These are phyloP conservation scores for Cryphonectria radicalis DNA, from an alignment of 2,329 filamentous ascomycete genomes.

Conservation along the genomic window DNA sequence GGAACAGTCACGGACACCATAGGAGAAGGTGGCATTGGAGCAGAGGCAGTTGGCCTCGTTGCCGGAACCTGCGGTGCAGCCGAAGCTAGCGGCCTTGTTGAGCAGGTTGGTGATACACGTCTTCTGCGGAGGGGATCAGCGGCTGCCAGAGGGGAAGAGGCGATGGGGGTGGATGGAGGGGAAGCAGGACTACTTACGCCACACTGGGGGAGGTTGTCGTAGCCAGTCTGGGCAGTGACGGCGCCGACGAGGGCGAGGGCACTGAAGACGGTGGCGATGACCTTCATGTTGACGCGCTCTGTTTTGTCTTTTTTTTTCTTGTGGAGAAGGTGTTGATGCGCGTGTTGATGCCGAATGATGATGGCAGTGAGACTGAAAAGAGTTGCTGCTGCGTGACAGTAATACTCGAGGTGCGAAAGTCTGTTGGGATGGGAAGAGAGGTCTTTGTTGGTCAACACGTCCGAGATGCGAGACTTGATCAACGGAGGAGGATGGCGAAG, in stretches of 20 bases:
- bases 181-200: constrained; percentile 50
- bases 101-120: constrained; percentile 57
- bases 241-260: constrained; percentile 46
- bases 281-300: constrained; percentile 55
- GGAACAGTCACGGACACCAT: constrained; percentile 57
- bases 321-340: background rate
- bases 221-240: constrained; percentile 45
- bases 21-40: constrained; percentile 50
- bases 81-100: constrained; percentile 48
- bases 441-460: constrained; percentile 24
- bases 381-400: constrained; percentile 22
- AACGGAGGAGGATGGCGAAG: constrained; percentile 19
- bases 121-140: constrained; percentile 40
- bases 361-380: constrained; percentile 20
- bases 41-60: constrained; percentile 53
- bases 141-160: background rate
- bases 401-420: constrained; percentile 23
- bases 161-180: background rate
- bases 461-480: constrained; percentile 13
- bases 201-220: constrained; percentile 51
- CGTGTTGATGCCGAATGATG: constrained; percentile 25
- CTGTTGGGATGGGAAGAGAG: constrained; percentile 10
- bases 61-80: constrained; percentile 42
- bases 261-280: constrained; percentile 45
- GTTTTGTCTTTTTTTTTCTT: background rate